phyloP scores from a whole-genome alignment of 371 early-diverging fungal genomes.

The Apophysomyces elegans region DNA sequence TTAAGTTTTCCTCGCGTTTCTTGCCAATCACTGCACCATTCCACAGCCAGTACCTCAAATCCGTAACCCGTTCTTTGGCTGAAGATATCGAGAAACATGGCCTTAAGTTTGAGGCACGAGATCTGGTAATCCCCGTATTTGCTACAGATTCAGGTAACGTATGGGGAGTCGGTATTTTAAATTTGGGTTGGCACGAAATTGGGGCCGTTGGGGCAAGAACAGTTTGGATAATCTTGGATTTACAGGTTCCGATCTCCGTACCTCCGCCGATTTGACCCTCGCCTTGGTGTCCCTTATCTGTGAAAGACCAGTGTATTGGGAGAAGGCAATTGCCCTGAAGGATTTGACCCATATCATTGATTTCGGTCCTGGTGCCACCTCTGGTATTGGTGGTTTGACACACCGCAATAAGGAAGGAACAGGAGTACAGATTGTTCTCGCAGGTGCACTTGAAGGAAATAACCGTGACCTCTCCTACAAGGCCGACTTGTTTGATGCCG shows the following conservation, averaged over 20 bases:
- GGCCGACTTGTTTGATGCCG: constrained; percentile 82
- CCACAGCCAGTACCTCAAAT: constrained; percentile 78
- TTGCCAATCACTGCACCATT: constrained; percentile 92
- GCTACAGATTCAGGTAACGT: constrained; percentile 77
- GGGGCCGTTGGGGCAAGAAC: constrained; percentile 49
- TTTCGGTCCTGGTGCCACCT: constrained; percentile 93
- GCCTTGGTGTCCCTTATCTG: constrained; percentile 85
- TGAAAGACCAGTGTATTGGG: constrained; percentile 87
- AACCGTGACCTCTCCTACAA: constrained; percentile 81
- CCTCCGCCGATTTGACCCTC: constrained; percentile 58
- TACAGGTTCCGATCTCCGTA: constrained; percentile 69
- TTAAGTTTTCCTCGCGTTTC: constrained; percentile 86
- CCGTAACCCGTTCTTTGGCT: constrained; percentile 64
- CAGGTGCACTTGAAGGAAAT: constrained; percentile 70
- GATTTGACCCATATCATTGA: constrained; percentile 89
- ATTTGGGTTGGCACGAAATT: constrained; percentile 11
- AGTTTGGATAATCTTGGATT: constrained; percentile 4
- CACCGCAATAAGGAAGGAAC: constrained; percentile 95
- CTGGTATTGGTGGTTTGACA: constrained; percentile 87
- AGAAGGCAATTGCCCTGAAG: constrained; percentile 73
- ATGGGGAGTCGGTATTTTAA: constrained; percentile 14
- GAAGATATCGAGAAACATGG: constrained; percentile 67
- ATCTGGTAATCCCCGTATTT: constrained; percentile 74
- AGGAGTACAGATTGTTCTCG: constrained; percentile 89
- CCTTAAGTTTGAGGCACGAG: constrained; percentile 59